phyloP scores from a whole-genome alignment of 495 filamentous ascomycete species.

The Trypethelium eluteriae region DNA sequence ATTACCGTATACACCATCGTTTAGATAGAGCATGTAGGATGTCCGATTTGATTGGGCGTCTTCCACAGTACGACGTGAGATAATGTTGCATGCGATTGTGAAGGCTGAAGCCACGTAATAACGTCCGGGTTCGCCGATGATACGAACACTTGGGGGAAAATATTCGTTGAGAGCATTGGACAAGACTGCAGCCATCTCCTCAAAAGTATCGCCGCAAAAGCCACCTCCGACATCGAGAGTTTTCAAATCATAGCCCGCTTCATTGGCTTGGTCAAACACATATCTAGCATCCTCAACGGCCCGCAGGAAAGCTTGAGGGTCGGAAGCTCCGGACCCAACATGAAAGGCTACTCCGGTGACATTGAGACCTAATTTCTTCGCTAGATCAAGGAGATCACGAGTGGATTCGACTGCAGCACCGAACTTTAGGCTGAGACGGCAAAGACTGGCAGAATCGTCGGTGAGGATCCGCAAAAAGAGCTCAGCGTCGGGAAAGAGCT shows the following conservation, averaged over 20 bases:
- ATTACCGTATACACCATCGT: conserved; percentile 95
- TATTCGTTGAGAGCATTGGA: conserved; percentile 72
- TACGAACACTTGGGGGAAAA: conserved; percentile 74
- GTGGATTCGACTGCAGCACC: conserved; percentile 81
- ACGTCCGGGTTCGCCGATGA: conserved; percentile 94
- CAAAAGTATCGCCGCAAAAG: conserved; percentile 81
- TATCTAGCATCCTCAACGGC: conserved; percentile 79
- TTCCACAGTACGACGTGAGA: conserved; percentile 82
- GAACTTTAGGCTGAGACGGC: conserved; percentile 93
- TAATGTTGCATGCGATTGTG: conserved; percentile 86
- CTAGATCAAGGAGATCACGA: conserved; percentile 66
- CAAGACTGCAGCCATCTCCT: conserved; percentile 77
- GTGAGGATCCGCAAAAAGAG: conserved; percentile 90
- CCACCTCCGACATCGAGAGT: conserved; percentile 93
- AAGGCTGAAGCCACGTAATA: conserved; percentile 93
- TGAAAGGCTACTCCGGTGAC: conserved; percentile 97
- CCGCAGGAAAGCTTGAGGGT: conserved; percentile 78
- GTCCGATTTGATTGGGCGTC: conserved; percentile 48
- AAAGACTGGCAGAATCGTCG: conserved; percentile 89
- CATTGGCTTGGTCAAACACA: conserved; percentile 81
- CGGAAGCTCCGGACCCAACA: conserved; percentile 89
- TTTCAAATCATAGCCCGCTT: conserved; percentile 70
- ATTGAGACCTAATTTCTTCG: conserved; percentile 82
- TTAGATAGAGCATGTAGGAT: conserved; percentile 93
- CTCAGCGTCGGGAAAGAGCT: conserved; percentile 78